Base-by-base conservation (phyloP, 163 green algal species). In the Chloroidium sp. region DNA sequence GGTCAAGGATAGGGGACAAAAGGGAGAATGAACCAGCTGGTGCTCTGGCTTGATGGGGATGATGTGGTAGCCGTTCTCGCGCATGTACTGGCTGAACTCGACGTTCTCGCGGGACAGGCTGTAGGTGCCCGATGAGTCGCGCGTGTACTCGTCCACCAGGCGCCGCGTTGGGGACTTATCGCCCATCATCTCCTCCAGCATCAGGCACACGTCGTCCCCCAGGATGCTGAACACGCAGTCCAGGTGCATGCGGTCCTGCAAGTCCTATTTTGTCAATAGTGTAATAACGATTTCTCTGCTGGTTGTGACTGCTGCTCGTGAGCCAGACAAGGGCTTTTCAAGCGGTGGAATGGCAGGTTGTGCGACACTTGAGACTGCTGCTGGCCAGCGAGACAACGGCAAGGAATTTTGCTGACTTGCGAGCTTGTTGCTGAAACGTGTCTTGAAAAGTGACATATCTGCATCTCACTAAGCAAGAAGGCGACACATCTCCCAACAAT, bases 201-300 rank as follows among this genome's bases (percentile, higher is more conserved):
- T 97, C 79, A 98, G 89, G 88, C 92, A 97, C 82, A 88, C 92
- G 78, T 88, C 84, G 86, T 96, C 87, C 4, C 86, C 90, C 58
- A 97, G 74, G 69, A 98, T 93, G 78, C 80, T 92, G 88, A 98
- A 98, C 61, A 97, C 92, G 86, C 95, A 98, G 89, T 98, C 95
- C 80, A 98, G 89, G 88, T 98, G 95, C 95, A 98, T 98, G 86
- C 95, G 93, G 85, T 98, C 95, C 92, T 97, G 89, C 57, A 62
- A 36, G 36, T 36, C 36, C 36, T 36, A 36, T 36, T 36, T 36
- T 36, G 36, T 36, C 36, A 36, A 36, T 36, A 36, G 36, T 36
- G 36, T 36, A 36, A 36, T 36, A 36, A 36, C 36, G 36, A 36
- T 36, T 36, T 36, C 36, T 36, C 36, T 36, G 36, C 36, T 36